phyloP scores from a whole-genome alignment of 2,329 filamentous ascomycete genomes.

The Fusarium duplospermum region DNA sequence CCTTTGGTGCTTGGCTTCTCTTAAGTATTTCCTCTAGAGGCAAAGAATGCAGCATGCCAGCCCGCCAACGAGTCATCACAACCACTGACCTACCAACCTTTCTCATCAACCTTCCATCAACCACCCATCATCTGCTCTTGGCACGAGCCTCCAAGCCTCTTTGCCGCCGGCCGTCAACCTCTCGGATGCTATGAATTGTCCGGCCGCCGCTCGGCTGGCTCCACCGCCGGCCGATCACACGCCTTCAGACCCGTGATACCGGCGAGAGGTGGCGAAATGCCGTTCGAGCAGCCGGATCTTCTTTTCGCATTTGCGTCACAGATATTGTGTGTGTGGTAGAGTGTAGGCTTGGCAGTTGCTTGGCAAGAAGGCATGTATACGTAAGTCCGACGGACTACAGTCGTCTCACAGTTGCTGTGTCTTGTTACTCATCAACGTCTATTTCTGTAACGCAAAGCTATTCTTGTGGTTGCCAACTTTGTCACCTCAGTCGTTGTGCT shows the following conservation, averaged over 20 bases:
- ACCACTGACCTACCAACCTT: constrained; percentile 15
- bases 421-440: background rate
- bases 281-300: constrained; percentile 1
- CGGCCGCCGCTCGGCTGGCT: constrained; percentile 13
- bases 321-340: background rate
- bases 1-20: background rate
- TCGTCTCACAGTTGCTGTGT: background rate
- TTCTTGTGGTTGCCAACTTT: background rate
- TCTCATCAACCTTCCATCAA: constrained; percentile 14
- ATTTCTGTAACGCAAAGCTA: background rate
- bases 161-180: constrained; percentile 17
- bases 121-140: constrained; percentile 9
- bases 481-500: background rate
- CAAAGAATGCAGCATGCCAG: constrained; percentile 9
- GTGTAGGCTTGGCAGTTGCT: constrained; percentile 16
- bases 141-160: constrained; percentile 3
- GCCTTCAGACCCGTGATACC: constrained; percentile 27
- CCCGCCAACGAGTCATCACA: constrained; percentile 18
- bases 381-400: background rate
- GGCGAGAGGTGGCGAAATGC: constrained; percentile 34
- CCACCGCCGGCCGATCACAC: constrained; percentile 38
- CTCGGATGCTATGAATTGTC: constrained; percentile 10
- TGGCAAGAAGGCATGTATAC: constrained; percentile 17
- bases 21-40: constrained; percentile 21
- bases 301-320: constrained; percentile 33